A percentile compares a stretch with the other conserved stretches of the same genome.
These are phyloP conservation scores for Schizochytrium sp. DNA, from an alignment of 108 stramenopile genomes.

Conservation along the genomic window DNA sequence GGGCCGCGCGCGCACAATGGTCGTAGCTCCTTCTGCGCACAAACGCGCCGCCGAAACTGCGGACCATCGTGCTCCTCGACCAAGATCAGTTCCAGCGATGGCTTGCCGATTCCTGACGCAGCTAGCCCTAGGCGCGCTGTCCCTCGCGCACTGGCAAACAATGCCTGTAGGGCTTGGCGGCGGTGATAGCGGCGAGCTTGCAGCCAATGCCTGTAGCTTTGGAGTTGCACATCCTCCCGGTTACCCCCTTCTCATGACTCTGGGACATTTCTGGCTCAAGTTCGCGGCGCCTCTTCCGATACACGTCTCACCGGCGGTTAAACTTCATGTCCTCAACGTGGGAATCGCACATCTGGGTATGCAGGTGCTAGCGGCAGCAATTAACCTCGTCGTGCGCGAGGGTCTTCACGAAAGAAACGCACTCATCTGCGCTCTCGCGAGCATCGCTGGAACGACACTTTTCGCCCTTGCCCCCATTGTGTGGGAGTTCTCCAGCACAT, in stretches of 20 bases:
- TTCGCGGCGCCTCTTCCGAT: background rate
- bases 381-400: background rate
- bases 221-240: conserved; percentile 71
- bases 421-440: background rate
- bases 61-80: too few species aligned
- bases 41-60: too few species aligned
- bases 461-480: conserved; percentile 56
- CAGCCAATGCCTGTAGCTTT: conserved; percentile 65
- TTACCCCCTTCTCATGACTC: conserved; percentile 57
- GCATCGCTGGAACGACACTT: background rate
- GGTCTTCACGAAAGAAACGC: background rate
- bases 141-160: background rate
- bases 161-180: background rate
- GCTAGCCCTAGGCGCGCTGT: too few species aligned
- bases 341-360: background rate
- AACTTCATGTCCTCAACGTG: background rate
- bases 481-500: conserved; percentile 66
- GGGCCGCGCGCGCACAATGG: too few species aligned
- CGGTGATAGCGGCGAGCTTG: conserved; percentile 48
- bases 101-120: too few species aligned
- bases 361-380: background rate
- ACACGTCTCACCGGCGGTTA: background rate
- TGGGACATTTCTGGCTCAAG: conserved; percentile 23
- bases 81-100: too few species aligned
- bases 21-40: too few species aligned